These are phyloP conservation scores for Blastobotrys niveus DNA, from an alignment of 1,139 yeast species.

Conservation along the genomic window DNA sequence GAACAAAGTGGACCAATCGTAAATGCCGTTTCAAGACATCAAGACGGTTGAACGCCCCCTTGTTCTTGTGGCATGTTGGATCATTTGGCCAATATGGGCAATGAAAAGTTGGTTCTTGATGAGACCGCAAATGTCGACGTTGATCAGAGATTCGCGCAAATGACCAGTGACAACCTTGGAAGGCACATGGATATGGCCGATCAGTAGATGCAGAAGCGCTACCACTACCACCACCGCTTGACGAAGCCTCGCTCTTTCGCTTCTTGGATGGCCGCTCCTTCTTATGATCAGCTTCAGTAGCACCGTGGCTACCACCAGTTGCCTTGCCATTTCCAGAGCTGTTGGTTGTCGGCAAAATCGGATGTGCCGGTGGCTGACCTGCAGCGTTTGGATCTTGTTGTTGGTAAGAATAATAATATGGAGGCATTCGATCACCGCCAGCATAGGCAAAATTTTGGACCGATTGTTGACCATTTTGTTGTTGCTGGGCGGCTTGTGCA, in stretches of 20 bases:
- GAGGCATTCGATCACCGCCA: too few species aligned
- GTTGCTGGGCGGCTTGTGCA: conserved; percentile 2
- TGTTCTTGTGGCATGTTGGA: conserved; percentile 65
- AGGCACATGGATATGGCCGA: conserved; percentile 49
- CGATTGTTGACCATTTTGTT: not conserved
- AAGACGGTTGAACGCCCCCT: conserved; percentile 63
- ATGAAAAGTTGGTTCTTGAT: conserved; percentile 55
- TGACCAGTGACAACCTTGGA: conserved; percentile 57
- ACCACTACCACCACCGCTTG: not conserved
- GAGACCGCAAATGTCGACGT: conserved; percentile 59
- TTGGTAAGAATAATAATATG: not conserved
- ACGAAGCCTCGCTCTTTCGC: conserved; percentile 9
- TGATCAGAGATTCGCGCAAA: conserved; percentile 63
- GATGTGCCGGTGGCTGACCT: not conserved
- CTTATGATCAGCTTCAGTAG: conserved; percentile 8
- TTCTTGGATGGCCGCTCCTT: conserved; percentile 13
- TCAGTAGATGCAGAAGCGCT: conserved; percentile 24
- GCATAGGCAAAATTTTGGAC: too few species aligned
- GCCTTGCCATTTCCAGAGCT: conserved; percentile 8
- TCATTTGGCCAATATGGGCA: conserved; percentile 68
- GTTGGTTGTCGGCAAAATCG: not conserved
- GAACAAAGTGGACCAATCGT: conserved; percentile 58
- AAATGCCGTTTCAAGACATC: conserved; percentile 69
- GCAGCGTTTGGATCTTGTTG: not conserved
- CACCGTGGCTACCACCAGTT: conserved; percentile 10